Evolutionary conservation across 768 basidiomycete species (phyloP).

Genomic region (Coprinopsis cinerea): DNA sequence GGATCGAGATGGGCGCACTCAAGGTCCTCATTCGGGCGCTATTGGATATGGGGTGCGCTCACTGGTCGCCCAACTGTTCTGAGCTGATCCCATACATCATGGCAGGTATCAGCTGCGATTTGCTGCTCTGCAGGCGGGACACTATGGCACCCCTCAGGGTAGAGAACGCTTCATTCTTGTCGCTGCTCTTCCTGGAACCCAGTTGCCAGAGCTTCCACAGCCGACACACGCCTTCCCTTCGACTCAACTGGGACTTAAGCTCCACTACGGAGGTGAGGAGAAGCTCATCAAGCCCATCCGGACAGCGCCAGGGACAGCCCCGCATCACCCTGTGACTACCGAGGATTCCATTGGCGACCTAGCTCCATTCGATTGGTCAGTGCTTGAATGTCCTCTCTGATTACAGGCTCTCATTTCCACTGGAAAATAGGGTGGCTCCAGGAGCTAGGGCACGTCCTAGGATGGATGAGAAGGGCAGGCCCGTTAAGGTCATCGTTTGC

Average conservation of each 20-base stretch:
- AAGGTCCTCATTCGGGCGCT: slow-evolving; percentile 61
- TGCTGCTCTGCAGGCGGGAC: slow-evolving; percentile 45
- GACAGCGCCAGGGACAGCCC: slow-evolving; percentile 43
- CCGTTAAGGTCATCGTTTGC: no score
- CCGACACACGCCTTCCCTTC: slow-evolving; percentile 49
- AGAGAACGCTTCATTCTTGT: slow-evolving; percentile 50
- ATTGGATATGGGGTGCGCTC: slow-evolving; percentile 60
- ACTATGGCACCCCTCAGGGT: slow-evolving; percentile 53
- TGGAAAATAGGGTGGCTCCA: no score
- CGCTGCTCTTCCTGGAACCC: slow-evolving; percentile 36
- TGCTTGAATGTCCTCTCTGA: slow-evolving; percentile 6
- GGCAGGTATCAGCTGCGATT: slow-evolving; percentile 49
- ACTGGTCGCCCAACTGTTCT: no score
- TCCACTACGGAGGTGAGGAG: slow-evolving; percentile 30
- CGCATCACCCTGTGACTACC: slow-evolving; percentile 53
- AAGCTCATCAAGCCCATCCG: slow-evolving; percentile 38
- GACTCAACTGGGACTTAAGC: slow-evolving; percentile 45
- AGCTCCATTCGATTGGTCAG: slow-evolving; percentile 68
- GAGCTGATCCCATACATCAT: neutral
- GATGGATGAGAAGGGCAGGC: no score
- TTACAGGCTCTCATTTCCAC: no score
- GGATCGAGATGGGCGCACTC: slow-evolving; percentile 67
- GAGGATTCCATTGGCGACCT: slow-evolving; percentile 73
- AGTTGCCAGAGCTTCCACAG: slow-evolving; percentile 47
- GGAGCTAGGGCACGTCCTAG: no score